Base-by-base conservation (phyloP, 2,329 filamentous ascomycete species). In the Massarina eburnea region DNA sequence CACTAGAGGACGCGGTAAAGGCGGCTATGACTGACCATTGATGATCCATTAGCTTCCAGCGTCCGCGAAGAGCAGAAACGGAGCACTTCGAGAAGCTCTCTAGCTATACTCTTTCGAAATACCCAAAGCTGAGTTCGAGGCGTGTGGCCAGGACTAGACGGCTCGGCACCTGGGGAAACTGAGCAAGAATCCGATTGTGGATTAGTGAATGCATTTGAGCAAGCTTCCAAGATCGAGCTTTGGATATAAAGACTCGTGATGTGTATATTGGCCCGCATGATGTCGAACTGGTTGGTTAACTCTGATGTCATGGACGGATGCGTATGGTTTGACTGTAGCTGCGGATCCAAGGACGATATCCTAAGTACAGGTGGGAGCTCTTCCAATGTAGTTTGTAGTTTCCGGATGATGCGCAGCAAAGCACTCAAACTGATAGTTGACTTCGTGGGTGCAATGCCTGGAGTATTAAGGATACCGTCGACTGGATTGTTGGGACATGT, bases 221-320 rank as follows among this genome's bases (percentile, higher is more conserved):
- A 55, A 4, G 49, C 44, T 46, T 55, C 49, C 7, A 55, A 18
- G 17, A 55, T 52, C 2, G 46, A 51, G 22, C 49, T 52, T 15
- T 55, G 52, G 18, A 55, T 50, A 27, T 55, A 55, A 15, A 55
- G 41, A 30, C 49, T 51, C 10, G 52, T 52, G 27, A 55, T 52
- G 33, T 55, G 49, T 20, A 52, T 52, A 26, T 55, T 52, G 3
- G 49, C 52, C 21, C 49, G 43, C 49, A 52, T 52, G 18, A 46
- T 52, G 18, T 55, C 49, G 30, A 55, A 55, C 18, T 55, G 47
- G 30, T 51, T 41, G 18, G 32, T 26, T 2, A 37, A 21, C 22
- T 17, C n/a, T 12, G 37, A 26, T 26, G 43, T 21, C 21, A 37
- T 38, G 21, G n/a, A 17, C 18, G 32, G 19, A 32, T 41, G 26